Base-by-base conservation (phyloP, 371 early-diverging fungal species). In the Apophysomyces trapeziformis region DNA sequence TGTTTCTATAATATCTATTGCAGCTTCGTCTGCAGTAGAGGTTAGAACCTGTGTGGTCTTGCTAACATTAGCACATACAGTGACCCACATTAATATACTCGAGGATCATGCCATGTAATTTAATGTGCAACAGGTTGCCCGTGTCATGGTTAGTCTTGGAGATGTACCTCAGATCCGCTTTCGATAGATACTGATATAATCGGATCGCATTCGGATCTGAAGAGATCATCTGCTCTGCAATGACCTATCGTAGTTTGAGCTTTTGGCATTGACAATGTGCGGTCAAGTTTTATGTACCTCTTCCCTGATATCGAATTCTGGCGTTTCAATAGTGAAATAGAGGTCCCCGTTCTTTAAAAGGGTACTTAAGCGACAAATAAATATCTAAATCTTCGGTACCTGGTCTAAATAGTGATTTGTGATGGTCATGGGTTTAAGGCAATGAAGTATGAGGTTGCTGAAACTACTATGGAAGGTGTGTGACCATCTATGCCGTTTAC, bases 171-270 rank as follows among this genome's bases (percentile, higher is more conserved):
- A 47, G 58, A 21, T 44, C 54, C 18, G 60, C 61, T 39, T 60
- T 41, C 18, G 60, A 64, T 45, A 68, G 64, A 18, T 68, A 68
- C 16, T 60, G 64, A 37, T 68, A 68, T 13, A 68, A 36, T 32
- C 64, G 57, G 2, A 68, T 58, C 11, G 26, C 36, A 43, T 68
- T 60, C 6, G 68, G 64, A 26, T 60, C 68, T 8, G 38, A 21
- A 0, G n/a, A 35, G 3, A 66, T 50, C 1, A 61, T 38, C 58
- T 68, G 60, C 18, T 43, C 21, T 38, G 64, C 65, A n/a, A 13
- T n/a, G 38, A 39, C 12, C 60, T 46, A 38, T 54, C 16, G 2
- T 18, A 11, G 16, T 47, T 50, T 9, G 5, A 7, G 21, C 54
- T 21, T 50, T 50, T 6, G 9, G 0, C 7, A 7, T 7, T 14